Conservation (phyloP, 495 filamentous ascomycete species). For the Trichoderma orchidacearum region DNA sequence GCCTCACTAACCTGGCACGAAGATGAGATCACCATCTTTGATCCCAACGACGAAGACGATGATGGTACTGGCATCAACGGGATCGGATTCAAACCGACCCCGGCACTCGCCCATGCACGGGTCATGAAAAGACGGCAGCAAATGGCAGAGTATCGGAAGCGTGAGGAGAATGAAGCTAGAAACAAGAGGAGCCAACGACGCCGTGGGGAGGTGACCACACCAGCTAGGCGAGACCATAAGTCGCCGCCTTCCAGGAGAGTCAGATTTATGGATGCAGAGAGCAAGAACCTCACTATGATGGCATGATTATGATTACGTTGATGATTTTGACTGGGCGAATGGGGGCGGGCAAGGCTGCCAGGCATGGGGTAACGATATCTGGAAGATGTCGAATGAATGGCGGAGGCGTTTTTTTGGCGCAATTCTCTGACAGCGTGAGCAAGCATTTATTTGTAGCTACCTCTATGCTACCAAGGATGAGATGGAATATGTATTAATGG, state of each 20-base stretch:
- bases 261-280: constrained; percentile 17
- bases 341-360: background rate
- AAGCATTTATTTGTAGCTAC: too few relatives aligned
- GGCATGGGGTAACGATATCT: background rate
- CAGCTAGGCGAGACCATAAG: background rate
- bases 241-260: constrained; percentile 10
- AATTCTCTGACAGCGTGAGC: too few relatives aligned
- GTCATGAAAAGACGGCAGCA: constrained; percentile 66
- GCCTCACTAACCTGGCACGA: constrained; percentile 66
- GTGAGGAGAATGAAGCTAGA: constrained; percentile 75
- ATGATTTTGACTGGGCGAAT: background rate
- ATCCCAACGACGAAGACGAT: constrained; percentile 57
- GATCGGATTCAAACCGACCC: constrained; percentile 81
- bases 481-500: too few relatives aligned
- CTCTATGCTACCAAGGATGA: too few relatives aligned
- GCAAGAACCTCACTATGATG: constrained; percentile 3
- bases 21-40: constrained; percentile 72
- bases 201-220: constrained; percentile 14
- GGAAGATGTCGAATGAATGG: background rate
- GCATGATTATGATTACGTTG: background rate
- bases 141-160: constrained; percentile 66
- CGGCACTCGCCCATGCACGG: constrained; percentile 66
- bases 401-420: too few relatives aligned
- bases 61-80: constrained; percentile 78
- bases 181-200: constrained; percentile 56